Base-by-base conservation (phyloP, 108 stramenopile species). In the Schizochytrium sp. region DNA sequence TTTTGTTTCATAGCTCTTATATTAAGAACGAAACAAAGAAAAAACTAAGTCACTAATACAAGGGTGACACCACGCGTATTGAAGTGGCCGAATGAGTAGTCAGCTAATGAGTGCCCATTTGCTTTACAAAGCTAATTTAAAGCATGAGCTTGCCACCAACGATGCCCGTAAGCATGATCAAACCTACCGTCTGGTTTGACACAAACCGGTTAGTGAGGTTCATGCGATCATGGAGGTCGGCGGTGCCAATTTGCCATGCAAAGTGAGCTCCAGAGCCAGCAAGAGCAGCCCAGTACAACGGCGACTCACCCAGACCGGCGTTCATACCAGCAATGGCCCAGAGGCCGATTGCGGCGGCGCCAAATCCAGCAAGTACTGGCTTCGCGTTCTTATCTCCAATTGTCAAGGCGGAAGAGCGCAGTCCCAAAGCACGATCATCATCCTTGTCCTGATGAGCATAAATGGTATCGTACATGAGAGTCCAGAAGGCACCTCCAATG, bases 371-470 rank as follows among this genome's bases (percentile, higher is more conserved):
- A 1, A 94, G 91, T 38, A 93, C 56, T 0, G 93, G 95, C 91
- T 96, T 97, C 15, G 95, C 96, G 13, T 61, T 87, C 2, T 94
- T 59, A 13, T 94, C 94, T 38, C 97, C 97, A 94, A 98, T 96
- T 4, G 95, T 93, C 87, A 98, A 91, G 1, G 98, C 97, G 28
- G 98, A 97, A 57, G 96, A 96, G 87, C 95, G 92, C 42, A 99
- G 92, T 56, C 97, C 97, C 19, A 99, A 89, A 69, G 93, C 93
- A 59, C 90, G 90, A 92, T 98, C 98, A 89, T 98, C 98, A 12
- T 56, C 88, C 93, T 97, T 97, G 92, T 98, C 99, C 93, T 99
- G 99, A 92, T 99, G 96, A 12, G 97, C 99, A 93, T 99, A 99
- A 50, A 99, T 88, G 8, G 98, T 99, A 93, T 99, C 99, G 90